Base-by-base conservation (phyloP, 805 yeast genomes). In the Pichia cephalocereana region DNA sequence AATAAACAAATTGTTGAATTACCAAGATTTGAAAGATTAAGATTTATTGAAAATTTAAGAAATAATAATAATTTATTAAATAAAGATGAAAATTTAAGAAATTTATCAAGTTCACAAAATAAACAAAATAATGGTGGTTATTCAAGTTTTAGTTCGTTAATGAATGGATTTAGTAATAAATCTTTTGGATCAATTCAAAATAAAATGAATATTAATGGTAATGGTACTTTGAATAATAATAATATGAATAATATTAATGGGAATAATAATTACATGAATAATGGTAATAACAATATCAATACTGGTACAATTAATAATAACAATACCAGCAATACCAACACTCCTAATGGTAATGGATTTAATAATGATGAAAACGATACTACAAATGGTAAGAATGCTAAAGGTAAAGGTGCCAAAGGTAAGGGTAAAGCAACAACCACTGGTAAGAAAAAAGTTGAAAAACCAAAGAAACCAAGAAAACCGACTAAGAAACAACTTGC, bases 11-110 rank as follows among this genome's bases (percentile, higher is more conserved):
- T 70, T 1, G 60, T 73, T 1, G 55, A 53, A 26, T 39, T 48
- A 9, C 53, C 55, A 6, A 46, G 55, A 15, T 93, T 93, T 64
- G 79, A 86, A 74, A 77, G 98, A 54, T 70, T 91, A 45, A 75
- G 95, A 53, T 88, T 90, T 58, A 84, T 91, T 50, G 98, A 91
- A 63, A 93, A 85, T 65, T 80, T 86, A 67, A 72, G 95, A 47
- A 38, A 32, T 15, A 52, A 32, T 15, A 52, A 50, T 34, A 47
- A 41, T 10, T 34, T 41, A 23, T n/a, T 34, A 2, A 52, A 52
- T 23, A 46, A 47, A 17, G 52, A 50, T 18, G 46, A 46, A 37
- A 45, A 36, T 27, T 30, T 38, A 10, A 47, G 44, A 34, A 50
- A 52, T 4, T 10, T 43, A 10, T 44, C 47, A 18, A 39, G 30